phyloP scores from a whole-genome alignment of 306 rosid genomes.

The Quercus robur region DNA sequence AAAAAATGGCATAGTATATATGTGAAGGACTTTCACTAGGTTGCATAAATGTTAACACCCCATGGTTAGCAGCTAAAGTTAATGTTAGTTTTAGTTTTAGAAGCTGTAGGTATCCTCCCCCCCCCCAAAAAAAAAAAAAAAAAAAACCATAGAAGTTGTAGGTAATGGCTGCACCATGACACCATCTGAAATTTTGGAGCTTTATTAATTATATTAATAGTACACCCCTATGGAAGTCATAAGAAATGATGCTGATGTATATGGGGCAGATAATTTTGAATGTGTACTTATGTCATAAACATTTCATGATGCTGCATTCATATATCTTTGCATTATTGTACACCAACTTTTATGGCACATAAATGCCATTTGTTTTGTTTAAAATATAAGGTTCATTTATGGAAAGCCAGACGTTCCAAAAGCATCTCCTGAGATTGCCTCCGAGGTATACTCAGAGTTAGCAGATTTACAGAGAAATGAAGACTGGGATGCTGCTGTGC shows the following conservation, averaged over 20 bases:
- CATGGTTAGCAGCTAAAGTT: slow-evolving; percentile 2
- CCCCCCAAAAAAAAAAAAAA: too few species aligned
- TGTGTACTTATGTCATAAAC: background rate
- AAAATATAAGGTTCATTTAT: slow-evolving; percentile 63
- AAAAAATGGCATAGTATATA: background rate
- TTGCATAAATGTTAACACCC: background rate
- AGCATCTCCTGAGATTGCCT: slow-evolving; percentile 60
- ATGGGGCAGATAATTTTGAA: slow-evolving; percentile 9
- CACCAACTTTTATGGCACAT: slow-evolving; percentile 3
- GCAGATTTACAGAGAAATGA: slow-evolving; percentile 57
- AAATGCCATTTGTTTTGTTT: slow-evolving; percentile 15
- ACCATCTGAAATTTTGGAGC: background rate
- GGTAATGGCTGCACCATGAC: background rate
- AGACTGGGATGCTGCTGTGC: slow-evolving; percentile 86
- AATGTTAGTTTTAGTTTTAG: slow-evolving; percentile 3
- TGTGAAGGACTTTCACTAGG: background rate
- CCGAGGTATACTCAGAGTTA: slow-evolving; percentile 58
- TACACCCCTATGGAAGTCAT: background rate
- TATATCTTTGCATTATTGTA: background rate
- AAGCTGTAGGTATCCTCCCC: background rate
- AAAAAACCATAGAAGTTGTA: background rate
- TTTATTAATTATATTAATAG: background rate
- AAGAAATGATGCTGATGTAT: slow-evolving; percentile 1
- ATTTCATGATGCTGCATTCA: background rate
- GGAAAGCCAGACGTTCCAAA: slow-evolving; percentile 96